Percentiles rank a stretch among this genome's conserved stretches.
Conservation (phyloP, 768 basidiomycete genomes). For the Pulveroboletus sp. region DNA sequence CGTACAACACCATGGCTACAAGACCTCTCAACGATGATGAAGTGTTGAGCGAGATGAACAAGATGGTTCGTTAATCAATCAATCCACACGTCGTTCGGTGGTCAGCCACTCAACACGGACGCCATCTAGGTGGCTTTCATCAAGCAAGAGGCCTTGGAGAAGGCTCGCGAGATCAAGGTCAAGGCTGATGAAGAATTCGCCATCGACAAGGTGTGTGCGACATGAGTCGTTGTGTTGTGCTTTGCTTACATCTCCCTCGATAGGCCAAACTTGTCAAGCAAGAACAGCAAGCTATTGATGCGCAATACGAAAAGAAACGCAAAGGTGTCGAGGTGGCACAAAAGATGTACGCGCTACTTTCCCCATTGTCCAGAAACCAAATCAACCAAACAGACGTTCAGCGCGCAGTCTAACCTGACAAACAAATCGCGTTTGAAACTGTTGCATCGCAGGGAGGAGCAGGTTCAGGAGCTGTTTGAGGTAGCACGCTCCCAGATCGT, state of each 20-base stretch:
- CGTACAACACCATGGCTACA: slow-evolving; percentile 52
- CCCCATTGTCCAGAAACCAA: not conserved
- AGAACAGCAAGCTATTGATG: slow-evolving; percentile 93
- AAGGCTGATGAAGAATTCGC: slow-evolving; percentile 99
- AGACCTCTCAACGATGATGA: slow-evolving; percentile 91
- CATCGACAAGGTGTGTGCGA: slow-evolving; percentile 79
- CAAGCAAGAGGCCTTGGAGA: slow-evolving; percentile 97
- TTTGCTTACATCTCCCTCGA: not conserved
- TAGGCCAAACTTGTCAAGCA: slow-evolving; percentile 97
- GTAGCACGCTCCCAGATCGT: slow-evolving; percentile 64
- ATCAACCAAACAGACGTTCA: slow-evolving; percentile 30
- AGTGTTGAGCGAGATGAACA: slow-evolving; percentile 95
- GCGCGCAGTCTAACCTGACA: slow-evolving; percentile 92
- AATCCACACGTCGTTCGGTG: not conserved
- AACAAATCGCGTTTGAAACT: slow-evolving; percentile 93
- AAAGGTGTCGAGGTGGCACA: slow-evolving; percentile 92
- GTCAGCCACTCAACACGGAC: slow-evolving; percentile 3
- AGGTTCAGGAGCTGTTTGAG: slow-evolving; percentile 84
- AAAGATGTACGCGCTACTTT: slow-evolving; percentile 74
- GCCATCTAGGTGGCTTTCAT: slow-evolving; percentile 85
- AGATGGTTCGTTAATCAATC: slow-evolving; percentile 70
- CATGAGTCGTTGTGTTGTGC: no score
- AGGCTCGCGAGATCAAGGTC: slow-evolving; percentile 93
- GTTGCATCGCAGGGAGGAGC: slow-evolving; percentile 88
- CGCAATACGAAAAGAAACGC: slow-evolving; percentile 91